These are phyloP conservation scores for Alternaria sp. DNA, from an alignment of 2,329 filamentous ascomycete species.

Conservation along the genomic window DNA sequence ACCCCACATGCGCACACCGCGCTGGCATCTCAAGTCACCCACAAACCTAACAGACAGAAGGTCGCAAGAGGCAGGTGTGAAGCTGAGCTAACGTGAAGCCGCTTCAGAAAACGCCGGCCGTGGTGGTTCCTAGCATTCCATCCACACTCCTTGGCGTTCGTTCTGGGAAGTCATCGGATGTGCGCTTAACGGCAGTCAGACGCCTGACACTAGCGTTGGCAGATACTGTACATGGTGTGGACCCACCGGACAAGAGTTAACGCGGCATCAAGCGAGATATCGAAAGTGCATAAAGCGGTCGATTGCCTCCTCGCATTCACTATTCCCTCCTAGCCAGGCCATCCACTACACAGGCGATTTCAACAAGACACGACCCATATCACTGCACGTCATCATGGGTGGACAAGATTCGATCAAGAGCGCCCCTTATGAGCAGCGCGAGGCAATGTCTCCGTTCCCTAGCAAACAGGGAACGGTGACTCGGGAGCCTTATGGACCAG, in stretches of 20 bases:
- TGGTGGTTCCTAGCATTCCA: not conserved
- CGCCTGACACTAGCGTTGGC: constrained; percentile 10
- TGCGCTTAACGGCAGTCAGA: constrained; percentile 3
- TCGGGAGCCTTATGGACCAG: constrained; percentile 40
- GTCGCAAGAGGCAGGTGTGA: not conserved
- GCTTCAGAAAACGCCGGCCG: not conserved
- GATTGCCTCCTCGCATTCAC: not conserved
- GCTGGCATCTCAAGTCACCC: not conserved
- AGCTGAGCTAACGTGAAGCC: not conserved
- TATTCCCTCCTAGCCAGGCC: not conserved
- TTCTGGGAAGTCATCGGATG: not conserved
- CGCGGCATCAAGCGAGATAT: constrained; percentile 8
- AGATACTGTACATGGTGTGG: constrained; percentile 7
- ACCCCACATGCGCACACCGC: constrained; percentile 2
- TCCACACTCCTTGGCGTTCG: not conserved
- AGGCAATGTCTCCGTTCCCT: constrained; percentile 22
- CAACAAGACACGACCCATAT: not conserved
- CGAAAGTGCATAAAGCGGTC: constrained; percentile 5
- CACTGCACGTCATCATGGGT: constrained; percentile 12
- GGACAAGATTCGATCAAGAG: constrained; percentile 26
- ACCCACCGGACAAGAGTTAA: constrained; percentile 12
- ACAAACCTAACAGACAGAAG: not conserved
- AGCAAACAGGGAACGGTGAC: constrained; percentile 17
- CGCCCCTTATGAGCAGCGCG: constrained; percentile 27
- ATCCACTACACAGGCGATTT: constrained; percentile 4